phyloP scores from a whole-genome alignment of 306 rosid genomes.

The Sicyos baderoa region DNA sequence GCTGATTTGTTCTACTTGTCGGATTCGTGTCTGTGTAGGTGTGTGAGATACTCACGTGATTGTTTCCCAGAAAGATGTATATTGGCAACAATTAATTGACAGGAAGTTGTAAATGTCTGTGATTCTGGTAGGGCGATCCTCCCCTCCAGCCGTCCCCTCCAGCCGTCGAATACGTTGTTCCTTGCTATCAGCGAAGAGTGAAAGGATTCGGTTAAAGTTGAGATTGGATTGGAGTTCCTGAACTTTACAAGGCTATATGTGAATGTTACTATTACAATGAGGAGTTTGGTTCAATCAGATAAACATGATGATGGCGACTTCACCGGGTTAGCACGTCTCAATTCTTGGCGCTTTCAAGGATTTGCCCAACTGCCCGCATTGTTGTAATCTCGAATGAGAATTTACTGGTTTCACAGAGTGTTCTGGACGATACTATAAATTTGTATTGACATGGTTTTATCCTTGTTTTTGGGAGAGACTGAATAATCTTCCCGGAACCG shows the following conservation, averaged over 20 bases:
- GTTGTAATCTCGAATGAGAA: neutral
- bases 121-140: conserved; percentile 23
- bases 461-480: neutral
- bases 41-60: conserved; percentile 23
- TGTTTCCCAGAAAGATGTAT: conserved; percentile 1
- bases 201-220: conserved; percentile 18
- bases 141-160: conserved; percentile 16
- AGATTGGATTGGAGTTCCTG: conserved; percentile 9
- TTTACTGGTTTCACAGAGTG: neutral
- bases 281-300: neutral
- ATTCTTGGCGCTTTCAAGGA: neutral
- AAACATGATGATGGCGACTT: neutral
- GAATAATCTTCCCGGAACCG: neutral
- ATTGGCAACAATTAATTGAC: conserved; percentile 18
- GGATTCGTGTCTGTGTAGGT: conserved; percentile 26
- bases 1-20: too few species aligned
- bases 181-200: conserved; percentile 7
- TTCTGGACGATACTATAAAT: neutral
- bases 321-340: neutral
- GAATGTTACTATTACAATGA: conserved; percentile 3
- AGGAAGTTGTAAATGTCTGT: conserved; percentile 28
- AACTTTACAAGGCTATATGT: conserved; percentile 17
- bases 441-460: neutral
- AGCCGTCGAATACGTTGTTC: conserved; percentile 21
- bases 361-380: neutral